phyloP scores from a whole-genome alignment of 192 early-diverging fungal species.

The Entomortierella lignicola region DNA sequence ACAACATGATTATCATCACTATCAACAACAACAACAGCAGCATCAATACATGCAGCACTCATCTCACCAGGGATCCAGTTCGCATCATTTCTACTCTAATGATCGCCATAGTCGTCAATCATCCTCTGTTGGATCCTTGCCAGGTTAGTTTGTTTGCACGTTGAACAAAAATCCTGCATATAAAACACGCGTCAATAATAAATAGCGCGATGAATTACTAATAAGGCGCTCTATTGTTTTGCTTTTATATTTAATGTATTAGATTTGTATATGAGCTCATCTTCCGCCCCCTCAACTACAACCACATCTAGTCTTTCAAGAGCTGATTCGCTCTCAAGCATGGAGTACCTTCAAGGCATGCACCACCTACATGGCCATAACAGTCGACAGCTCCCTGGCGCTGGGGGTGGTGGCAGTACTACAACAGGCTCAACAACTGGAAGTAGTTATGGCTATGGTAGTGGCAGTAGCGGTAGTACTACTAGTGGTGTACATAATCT shows the following conservation, averaged over 20 bases:
- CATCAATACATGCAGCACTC: not conserved
- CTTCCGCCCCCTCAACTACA: conserved; percentile 39
- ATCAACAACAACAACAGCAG: conserved; percentile 2
- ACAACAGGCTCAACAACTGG: conserved; percentile 26
- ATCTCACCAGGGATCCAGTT: conserved; percentile 4
- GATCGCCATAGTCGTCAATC: conserved; percentile 31
- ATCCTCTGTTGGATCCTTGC: conserved; percentile 32
- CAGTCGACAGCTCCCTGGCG: conserved; percentile 21
- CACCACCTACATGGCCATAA: conserved; percentile 4
- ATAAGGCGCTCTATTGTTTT: not conserved
- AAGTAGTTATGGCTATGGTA: conserved; percentile 29
- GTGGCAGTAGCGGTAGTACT: conserved; percentile 10
- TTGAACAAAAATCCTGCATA: not conserved
- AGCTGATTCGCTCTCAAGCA: conserved; percentile 42
- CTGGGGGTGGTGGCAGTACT: conserved; percentile 15
- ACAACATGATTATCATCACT: conserved; percentile 11
- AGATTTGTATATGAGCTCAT: conserved; percentile 50
- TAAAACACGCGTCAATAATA: not conserved
- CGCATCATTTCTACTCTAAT: conserved; percentile 15
- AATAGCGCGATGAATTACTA: not conserved
- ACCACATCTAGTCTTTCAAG: conserved; percentile 47
- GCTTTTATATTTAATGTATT: not conserved
- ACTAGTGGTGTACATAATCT: conserved; percentile 12
- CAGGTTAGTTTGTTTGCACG: conserved; percentile 20
- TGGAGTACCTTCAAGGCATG: conserved; percentile 38